phyloP scores from a whole-genome alignment of 129 eudicot genomes.

The Heracleum sosnowskyi region DNA sequence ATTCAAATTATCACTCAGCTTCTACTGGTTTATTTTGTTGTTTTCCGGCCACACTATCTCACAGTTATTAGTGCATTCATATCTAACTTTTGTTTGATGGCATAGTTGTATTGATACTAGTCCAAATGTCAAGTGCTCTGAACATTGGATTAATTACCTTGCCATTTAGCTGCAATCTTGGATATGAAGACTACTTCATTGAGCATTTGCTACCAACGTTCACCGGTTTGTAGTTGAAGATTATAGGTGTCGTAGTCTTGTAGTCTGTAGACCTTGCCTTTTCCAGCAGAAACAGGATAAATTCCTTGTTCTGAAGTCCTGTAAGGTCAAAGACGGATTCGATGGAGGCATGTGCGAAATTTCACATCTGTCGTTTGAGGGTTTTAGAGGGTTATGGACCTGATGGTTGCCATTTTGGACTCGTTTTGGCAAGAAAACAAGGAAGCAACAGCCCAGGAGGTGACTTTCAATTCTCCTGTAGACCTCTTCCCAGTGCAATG shows the following conservation, averaged over 20 bases:
- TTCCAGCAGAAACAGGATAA: not conserved
- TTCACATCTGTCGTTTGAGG: not conserved
- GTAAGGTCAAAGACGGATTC: no score
- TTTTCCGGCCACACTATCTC: not conserved
- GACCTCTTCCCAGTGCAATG: not conserved
- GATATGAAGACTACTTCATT: no score
- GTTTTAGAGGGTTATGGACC: no score
- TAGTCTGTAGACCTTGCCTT: not conserved
- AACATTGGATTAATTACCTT: no score
- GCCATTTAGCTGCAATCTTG: no score
- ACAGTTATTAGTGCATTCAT: not conserved
- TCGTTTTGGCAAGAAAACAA: not conserved
- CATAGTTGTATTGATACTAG: not conserved
- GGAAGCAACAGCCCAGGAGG: not conserved
- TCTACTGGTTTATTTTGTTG: not conserved
- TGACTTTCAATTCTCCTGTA: not conserved
- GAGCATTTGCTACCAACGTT: not conserved
- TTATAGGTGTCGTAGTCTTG: not conserved
- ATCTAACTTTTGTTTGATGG: not conserved
- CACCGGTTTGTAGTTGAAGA: no score
- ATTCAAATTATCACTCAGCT: not conserved
- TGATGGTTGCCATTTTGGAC: not conserved
- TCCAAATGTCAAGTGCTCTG: not conserved
- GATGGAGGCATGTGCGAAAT: no score
- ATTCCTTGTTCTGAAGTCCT: no score